phyloP scores from a whole-genome alignment of 192 early-diverging fungal genomes.

The Chytriomyces sp. region DNA sequence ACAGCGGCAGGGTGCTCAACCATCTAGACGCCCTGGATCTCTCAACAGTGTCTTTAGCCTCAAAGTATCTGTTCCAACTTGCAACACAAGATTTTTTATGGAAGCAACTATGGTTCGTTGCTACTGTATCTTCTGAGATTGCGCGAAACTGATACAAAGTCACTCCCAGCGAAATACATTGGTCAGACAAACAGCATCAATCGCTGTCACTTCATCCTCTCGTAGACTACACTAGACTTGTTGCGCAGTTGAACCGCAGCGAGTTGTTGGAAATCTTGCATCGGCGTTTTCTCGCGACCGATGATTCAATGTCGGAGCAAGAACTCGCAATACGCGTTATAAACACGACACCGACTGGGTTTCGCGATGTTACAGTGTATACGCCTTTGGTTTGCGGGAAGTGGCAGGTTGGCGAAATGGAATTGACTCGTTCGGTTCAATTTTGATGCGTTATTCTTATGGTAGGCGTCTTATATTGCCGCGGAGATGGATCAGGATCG shows the following conservation, averaged over 20 bases:
- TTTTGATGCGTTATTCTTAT: neutral
- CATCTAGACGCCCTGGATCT: too few relatives aligned
- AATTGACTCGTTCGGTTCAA: too few relatives aligned
- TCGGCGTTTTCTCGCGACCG: neutral
- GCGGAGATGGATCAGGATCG: slow-evolving; percentile 21
- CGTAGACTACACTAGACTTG: slow-evolving; percentile 14
- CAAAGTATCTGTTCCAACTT: too few relatives aligned
- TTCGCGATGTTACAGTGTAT: neutral
- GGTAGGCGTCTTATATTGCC: slow-evolving; percentile 32
- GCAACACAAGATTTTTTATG: too few relatives aligned
- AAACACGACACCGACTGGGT: neutral
- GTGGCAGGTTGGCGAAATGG: too few relatives aligned
- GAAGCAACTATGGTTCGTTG: neutral
- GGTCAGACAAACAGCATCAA: slow-evolving; percentile 28
- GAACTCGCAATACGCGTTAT: neutral
- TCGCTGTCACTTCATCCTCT: slow-evolving; percentile 10
- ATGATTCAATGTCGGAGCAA: neutral
- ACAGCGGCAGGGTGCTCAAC: neutral
- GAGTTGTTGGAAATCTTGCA: slow-evolving; percentile 8
- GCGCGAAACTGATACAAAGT: neutral
- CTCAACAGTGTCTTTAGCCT: too few relatives aligned
- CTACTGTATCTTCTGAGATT: neutral
- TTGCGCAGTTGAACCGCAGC: neutral
- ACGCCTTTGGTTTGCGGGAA: neutral
- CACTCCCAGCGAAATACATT: slow-evolving; percentile 14